Evolutionary conservation across 78 protist species (phyloP), one percentile per base, ranked within the genome.

Genomic region (Dictyostelium capitatum): DNA sequence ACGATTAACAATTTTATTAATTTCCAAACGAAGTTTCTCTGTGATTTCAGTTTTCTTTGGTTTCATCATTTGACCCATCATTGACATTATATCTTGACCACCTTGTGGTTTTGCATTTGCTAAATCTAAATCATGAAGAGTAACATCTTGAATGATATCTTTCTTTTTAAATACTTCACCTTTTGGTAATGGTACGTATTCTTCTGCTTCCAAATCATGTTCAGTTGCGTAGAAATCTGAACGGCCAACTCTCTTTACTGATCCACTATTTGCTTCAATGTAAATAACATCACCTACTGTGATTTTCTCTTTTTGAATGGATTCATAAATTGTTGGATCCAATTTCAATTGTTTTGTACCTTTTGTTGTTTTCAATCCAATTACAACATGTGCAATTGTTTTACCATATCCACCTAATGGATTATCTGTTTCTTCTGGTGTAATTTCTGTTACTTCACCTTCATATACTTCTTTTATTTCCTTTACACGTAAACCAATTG

Each of bases 391-490:
- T 32, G 98, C 54, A 17, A 99, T 89, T 0, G 99, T 96, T 97
- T 98, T 98, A 19, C 99, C 99, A 75, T 98, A 99, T 10, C 99
- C 99, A 12, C 98, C 98, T 3, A 96, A 79, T 25, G 99, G 97
- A 72, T 97, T 95, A 50, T 99, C 99, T 5, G 99, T 91, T 94
- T 99, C 99, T 64, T 97, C 99, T 15, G 99, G 99, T 0, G 98
- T 98, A 25, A 99, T 87, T 74, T 99, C 99, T 5, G 98, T 98
- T 8, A 99, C 99, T 85, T 98, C 99, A 46, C 99, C 99, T 81
- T 99, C 99, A 87, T 97, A 99, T 28, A 99, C 99, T 50, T 99
- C 99, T 94, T 99, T 99, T 37, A 77, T 95, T 82, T 99, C 99
- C 80, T 98, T 98, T 96, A 99, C 99, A 6, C 99, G 95, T 15